phyloP scores from a whole-genome alignment of 2,329 filamentous ascomycete species.

The Gremmenia infestans region DNA sequence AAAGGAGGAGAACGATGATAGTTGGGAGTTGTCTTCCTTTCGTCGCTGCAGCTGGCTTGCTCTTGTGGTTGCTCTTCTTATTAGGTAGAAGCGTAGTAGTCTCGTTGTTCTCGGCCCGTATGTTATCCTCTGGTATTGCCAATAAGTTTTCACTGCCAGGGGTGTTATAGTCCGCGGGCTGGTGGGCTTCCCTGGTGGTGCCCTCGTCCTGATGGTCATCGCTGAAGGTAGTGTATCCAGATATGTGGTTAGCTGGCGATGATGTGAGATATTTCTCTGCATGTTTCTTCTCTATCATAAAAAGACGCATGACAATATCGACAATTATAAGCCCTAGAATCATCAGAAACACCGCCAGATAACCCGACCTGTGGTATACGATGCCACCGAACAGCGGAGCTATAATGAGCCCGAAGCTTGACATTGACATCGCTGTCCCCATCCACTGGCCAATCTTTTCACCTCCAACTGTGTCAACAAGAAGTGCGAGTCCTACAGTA shows the following conservation, averaged over 20 bases:
- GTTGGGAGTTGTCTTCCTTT: conserved; percentile 5
- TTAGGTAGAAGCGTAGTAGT: background rate
- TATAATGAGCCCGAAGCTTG: conserved; percentile 49
- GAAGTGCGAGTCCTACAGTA: conserved; percentile 63
- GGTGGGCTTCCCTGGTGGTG: background rate
- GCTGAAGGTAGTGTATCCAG: background rate
- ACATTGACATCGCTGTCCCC: conserved; percentile 54
- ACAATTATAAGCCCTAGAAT: conserved; percentile 48
- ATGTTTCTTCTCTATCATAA: conserved; percentile 50
- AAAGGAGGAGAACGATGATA: conserved; percentile 10
- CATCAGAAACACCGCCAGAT: conserved; percentile 53
- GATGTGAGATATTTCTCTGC: conserved; percentile 41
- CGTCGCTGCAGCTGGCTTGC: background rate
- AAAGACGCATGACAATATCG: conserved; percentile 48
- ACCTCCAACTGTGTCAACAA: conserved; percentile 63
- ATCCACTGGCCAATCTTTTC: conserved; percentile 55
- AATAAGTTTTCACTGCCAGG: background rate
- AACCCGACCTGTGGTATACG: conserved; percentile 52
- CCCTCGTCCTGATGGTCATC: background rate
- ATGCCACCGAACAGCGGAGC: conserved; percentile 54
- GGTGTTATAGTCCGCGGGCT: background rate
- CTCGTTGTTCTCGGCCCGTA: background rate
- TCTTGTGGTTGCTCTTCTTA: background rate
- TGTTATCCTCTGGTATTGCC: background rate
- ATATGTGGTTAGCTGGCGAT: conserved; percentile 4